Evolutionary conservation across 257 asterid species (phyloP), one percentile per base, ranked within the genome.

Genomic region (Salvia miltiorrhiza): DNA sequence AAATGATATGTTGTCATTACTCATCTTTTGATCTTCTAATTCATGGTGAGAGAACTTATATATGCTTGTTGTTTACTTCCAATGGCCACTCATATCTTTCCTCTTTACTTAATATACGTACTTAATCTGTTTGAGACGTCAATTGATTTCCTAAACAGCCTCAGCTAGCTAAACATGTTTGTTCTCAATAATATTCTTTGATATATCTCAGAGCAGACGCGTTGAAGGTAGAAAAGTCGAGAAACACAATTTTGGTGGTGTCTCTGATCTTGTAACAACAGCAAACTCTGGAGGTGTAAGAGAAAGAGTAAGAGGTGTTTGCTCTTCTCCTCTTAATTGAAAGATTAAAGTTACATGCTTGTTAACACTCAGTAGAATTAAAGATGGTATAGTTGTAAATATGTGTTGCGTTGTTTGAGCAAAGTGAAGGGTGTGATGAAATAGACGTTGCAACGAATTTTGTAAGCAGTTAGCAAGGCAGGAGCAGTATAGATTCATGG

Each of bases 401-500:
- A 71, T n/a, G n/a, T n/a, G n/a, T n/a, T 20, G 48, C 45, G 62
- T 73, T 52, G 50, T 70, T 76, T 74, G 78, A 76, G 80, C 83
- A 81, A 76, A 60, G 80, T 62, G 59, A 30, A 30, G 5, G 2
- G 35, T 4, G 35, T 30, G 4, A 75, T 76, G 80, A 78, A 80
- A 74, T 32, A 58, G 84, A 80, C 78, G 35, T 69, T 4, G 9
- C 85, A 86, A 80, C 85, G n/a, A 77, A 75, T 71, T n/a, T 76
- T 76, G 39, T 37, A 63, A 74, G 53, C 16, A 16, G 35, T 9
- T 1, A 8, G 3, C 12, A 37, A 37, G 12, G 43, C 12, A 37
- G 43, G 43, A 37, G 12, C 10, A 10, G 43, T 37, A 37, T 1
- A 37, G 43, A 9, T 6, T 37, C 43, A 37, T 37, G 43, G 2